Evolutionary conservation across 257 asterid genomes (phyloP), one percentile per base, ranked within the genome.

Genomic region (Primulina eburnea): DNA sequence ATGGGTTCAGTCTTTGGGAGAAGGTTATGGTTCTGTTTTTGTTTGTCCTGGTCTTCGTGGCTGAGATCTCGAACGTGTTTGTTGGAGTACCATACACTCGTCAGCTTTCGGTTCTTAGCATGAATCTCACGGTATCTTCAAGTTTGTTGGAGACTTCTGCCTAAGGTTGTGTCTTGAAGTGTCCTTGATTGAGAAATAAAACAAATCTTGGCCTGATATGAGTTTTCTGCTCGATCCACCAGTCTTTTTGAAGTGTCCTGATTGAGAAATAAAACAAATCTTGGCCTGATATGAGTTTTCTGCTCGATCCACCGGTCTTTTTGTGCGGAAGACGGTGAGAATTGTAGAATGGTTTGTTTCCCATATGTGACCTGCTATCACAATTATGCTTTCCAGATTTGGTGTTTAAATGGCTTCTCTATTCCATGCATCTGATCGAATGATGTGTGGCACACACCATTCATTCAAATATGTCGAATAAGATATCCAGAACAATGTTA

Each of bases 1-100:
- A 75, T 43, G 86, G 65, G 74, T 73, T 70, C 68, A 24, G 78
- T 78, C 65, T 70, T 83, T 75, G 78, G 55, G 57, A 50, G 57
- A 50, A 50, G 21, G 20, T 14, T 50, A 17, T 17, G 57, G 21
- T 75, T 75, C 73, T 64, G 78, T 59, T 62, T 67, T 65, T 56
- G 17, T 75, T 60, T 74, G 59, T 62, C 79, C 68, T 30, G 72
- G 57, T 64, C 35, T 60, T 20, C 2, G 8, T 43, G 34, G 63
- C 35, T 59, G 73, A 70, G 69, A 40, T 74, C 40, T 70, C 47
- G 74, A 34, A 33, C 14, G 33, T 33, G 58, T 63, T 37, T 75
- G 60, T 37, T 59, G 61, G 65, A n/a, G 59, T 64, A 60, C 65
- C 64, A 55, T 62, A 35, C 60, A 17, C 28, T 24, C 16, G 18